phyloP scores from a whole-genome alignment of 345 rosid species.

The Eutrema yunnanense region DNA sequence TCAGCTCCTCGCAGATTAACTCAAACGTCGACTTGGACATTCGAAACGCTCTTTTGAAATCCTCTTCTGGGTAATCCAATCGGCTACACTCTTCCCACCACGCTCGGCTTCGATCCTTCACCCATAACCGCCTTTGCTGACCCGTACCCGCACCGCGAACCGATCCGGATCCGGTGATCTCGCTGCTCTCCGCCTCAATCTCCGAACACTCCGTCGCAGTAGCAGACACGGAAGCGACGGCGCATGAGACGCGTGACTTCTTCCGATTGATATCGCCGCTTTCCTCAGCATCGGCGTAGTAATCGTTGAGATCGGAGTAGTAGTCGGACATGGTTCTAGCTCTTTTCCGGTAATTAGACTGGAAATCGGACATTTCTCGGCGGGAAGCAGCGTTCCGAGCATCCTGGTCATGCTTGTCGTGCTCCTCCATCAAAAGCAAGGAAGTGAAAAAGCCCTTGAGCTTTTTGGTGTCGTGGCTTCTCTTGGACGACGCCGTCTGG shows the following conservation, averaged over 20 bases:
- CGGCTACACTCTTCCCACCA: conserved; percentile 96
- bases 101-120: conserved; percentile 67
- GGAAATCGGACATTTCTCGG: conserved; percentile 40
- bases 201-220: conserved; percentile 26
- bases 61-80: conserved; percentile 70
- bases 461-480: conserved; percentile 21
- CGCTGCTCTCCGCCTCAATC: conserved; percentile 35
- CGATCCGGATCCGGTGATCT: conserved; percentile 29
- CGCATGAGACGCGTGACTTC: conserved; percentile 50
- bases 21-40: conserved; percentile 82
- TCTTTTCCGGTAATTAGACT: conserved; percentile 37
- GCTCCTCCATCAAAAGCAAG: conserved; percentile 46
- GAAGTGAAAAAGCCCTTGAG: conserved; percentile 51
- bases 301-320: conserved; percentile 30
- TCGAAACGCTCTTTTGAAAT: conserved; percentile 73
- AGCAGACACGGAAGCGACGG: conserved; percentile 33
- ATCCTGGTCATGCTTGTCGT: conserved; percentile 45
- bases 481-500: conserved; percentile 9
- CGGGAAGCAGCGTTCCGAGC: conserved; percentile 31
- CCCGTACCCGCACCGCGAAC: conserved; percentile 30
- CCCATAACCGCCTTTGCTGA: conserved; percentile 82
- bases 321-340: conserved; percentile 33
- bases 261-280: conserved; percentile 36
- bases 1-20: conserved; percentile 71
- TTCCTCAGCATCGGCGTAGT: conserved; percentile 43